Evolutionary conservation across 306 rosid species (phyloP), one percentile per base, ranked within the genome.

Genomic region (Cucumis melo): DNA sequence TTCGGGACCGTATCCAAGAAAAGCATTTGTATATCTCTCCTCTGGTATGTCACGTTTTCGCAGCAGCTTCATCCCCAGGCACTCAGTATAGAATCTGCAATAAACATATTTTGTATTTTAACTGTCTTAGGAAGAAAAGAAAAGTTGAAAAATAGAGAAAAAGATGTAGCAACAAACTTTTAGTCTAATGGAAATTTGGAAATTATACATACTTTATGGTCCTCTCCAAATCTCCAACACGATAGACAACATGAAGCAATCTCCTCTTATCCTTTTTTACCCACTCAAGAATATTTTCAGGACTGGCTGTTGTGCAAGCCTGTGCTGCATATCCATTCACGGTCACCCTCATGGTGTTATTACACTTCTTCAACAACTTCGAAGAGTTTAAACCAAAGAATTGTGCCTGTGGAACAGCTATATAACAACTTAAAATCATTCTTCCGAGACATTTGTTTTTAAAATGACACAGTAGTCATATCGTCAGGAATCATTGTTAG

Each of bases 1-100:
- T 86, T 93, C 97, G 19, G 86, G 98, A 46, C 98, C 97, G 64
- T 86, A 93, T 78, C 97, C 97, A 80, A 93, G 97, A 84, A 91
- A 93, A 39, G 85, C 95, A 70, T 91, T 93, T 17, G 91, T 89
- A 80, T 89, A 91, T 87, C 86, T 89, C 85, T 87, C 89, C 78
- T 93, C 98, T 5, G 92, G 91, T 83, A 88, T 87, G 87, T 93
- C 97, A 21, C 90, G 95, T 71, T 82, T 86, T 78, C 97, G 82
- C 62, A 93, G 88, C 83, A 93, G 81, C 83, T 91, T 91, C 98
- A 93, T 91, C 77, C 95, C 96, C 10, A 91, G 84, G 75, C 97
- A 91, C 83, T 93, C 97, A 0, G 85, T 84, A 79, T 90, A 93
- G 86, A 93, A 91, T 85, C 98, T 93, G 87, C 80, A 86, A 74